phyloP scores from a whole-genome alignment of 2,329 filamentous ascomycete genomes.

The Chaetomiaceae sp. region DNA sequence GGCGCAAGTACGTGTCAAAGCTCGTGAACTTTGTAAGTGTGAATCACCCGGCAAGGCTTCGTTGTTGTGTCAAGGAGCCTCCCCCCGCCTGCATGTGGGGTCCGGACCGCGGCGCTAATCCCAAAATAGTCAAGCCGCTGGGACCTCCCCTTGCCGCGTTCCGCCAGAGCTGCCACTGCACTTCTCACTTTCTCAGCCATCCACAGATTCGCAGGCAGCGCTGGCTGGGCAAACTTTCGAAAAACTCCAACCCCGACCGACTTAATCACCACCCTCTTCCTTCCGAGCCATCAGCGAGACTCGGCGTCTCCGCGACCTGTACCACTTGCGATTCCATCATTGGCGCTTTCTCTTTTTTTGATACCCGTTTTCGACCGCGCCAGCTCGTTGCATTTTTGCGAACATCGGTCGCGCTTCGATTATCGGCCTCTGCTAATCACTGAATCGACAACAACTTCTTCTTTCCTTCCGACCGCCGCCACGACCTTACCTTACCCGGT shows the following conservation, averaged over 20 bases:
- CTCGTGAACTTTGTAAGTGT: no score
- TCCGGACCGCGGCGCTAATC: neutral
- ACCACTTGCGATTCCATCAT: neutral
- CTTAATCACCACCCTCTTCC: slow-evolving; percentile 4
- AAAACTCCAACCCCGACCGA: slow-evolving; percentile 16
- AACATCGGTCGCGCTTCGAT: slow-evolving; percentile 12
- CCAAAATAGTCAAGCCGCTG: neutral
- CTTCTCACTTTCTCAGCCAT: slow-evolving; percentile 12
- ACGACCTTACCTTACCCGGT: neutral
- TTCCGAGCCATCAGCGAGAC: neutral
- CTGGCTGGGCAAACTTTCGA: slow-evolving; percentile 16
- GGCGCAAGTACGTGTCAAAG: no score
- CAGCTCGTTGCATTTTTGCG: slow-evolving; percentile 5
- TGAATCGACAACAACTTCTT: slow-evolving; percentile 1
- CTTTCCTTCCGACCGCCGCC: neutral
- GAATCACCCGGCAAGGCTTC: no score
- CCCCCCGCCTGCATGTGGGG: neutral
- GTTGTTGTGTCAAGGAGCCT: no score
- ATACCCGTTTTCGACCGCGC: slow-evolving; percentile 19
- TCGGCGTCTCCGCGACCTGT: neutral
- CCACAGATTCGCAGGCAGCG: slow-evolving; percentile 14
- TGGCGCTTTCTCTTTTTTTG: slow-evolving; percentile 10
- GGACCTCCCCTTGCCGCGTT: slow-evolving; percentile 6
- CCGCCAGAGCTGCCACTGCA: slow-evolving; percentile 5
- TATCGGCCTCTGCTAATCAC: slow-evolving; percentile 7